These are phyloP conservation scores for Wickerhamiella vanderwaltii DNA, from an alignment of 805 yeast species.

Conservation along the genomic window DNA sequence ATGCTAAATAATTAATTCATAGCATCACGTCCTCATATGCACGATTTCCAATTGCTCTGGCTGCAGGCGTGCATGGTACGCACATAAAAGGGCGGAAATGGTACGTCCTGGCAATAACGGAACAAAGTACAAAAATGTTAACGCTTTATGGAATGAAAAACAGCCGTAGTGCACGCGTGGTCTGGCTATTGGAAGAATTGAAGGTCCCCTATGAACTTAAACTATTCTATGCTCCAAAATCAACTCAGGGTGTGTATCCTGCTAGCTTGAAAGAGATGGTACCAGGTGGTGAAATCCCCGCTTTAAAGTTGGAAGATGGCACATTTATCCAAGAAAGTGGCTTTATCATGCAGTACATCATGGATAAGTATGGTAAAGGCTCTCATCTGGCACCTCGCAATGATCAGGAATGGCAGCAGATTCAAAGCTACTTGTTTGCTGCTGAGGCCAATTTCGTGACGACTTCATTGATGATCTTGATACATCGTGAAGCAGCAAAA, in stretches of 20 bases:
- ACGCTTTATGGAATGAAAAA: neutral
- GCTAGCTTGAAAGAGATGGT: neutral
- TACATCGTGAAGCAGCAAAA: neutral
- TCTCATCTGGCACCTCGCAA: neutral
- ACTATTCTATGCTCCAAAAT: neutral
- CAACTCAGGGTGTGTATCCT: neutral
- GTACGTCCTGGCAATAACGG: too few species aligned
- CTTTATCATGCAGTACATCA: neutral
- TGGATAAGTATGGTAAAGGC: too few species aligned
- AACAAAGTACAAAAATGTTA: too few species aligned
- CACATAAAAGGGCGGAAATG: too few species aligned
- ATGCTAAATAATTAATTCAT: too few species aligned
- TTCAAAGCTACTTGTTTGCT: neutral
- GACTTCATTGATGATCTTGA: neutral
- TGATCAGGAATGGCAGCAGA: neutral
- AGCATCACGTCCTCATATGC: too few species aligned
- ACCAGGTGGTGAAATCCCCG: neutral
- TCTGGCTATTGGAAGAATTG: conserved; percentile 54
- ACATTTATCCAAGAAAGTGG: neutral
- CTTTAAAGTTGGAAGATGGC: neutral
- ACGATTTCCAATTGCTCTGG: too few species aligned
- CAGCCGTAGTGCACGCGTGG: conserved; percentile 25
- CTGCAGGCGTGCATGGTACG: too few species aligned
- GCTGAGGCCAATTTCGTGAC: neutral
- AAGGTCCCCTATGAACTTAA: conserved; percentile 47